These are phyloP conservation scores for Trichophyton rubrum DNA, from an alignment of 2,329 filamentous ascomycete species.

Conservation along the genomic window DNA sequence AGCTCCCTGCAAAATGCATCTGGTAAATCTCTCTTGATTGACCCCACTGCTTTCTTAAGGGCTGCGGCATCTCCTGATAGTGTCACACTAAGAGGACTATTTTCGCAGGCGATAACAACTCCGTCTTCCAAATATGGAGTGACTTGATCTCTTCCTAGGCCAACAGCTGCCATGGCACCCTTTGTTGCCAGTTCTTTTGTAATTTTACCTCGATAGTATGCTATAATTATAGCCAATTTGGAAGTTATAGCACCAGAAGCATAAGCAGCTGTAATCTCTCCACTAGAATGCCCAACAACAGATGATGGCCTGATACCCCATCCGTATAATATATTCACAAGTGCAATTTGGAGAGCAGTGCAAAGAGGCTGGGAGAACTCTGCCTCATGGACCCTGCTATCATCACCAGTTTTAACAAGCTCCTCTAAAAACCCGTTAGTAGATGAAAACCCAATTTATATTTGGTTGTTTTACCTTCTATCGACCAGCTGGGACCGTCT, in stretches of 20 bases:
- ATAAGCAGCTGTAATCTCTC: conserved; percentile 20
- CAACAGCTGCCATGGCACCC: conserved; percentile 1
- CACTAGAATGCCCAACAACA: conserved; percentile 19
- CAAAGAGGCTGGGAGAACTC: conserved; percentile 15
- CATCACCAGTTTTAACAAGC: not conserved
- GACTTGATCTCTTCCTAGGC: not conserved
- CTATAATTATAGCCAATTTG: conserved; percentile 14
- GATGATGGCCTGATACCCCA: conserved; percentile 13
- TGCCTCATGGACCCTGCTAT: not conserved
- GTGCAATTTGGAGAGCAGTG: conserved; percentile 16
- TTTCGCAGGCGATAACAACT: not conserved
- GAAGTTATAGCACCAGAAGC: conserved; percentile 13
- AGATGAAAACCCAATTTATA: not conserved
- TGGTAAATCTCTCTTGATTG: conserved; percentile 13
- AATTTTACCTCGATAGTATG: conserved; percentile 16
- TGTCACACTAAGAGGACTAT: conserved; percentile 1
- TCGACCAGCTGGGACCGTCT: not conserved
- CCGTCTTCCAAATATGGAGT: not conserved
- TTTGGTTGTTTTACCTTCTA: not conserved
- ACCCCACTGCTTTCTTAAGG: conserved; percentile 22
- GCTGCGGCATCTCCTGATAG: conserved; percentile 25
- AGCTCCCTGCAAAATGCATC: conserved; percentile 15
- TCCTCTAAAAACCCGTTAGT: conserved; percentile 5
- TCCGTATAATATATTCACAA: conserved; percentile 16
- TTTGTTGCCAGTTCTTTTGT: not conserved